Base-by-base conservation (phyloP, 2,329 filamentous ascomycete genomes). In the Colletotrichum chlorophyti region DNA sequence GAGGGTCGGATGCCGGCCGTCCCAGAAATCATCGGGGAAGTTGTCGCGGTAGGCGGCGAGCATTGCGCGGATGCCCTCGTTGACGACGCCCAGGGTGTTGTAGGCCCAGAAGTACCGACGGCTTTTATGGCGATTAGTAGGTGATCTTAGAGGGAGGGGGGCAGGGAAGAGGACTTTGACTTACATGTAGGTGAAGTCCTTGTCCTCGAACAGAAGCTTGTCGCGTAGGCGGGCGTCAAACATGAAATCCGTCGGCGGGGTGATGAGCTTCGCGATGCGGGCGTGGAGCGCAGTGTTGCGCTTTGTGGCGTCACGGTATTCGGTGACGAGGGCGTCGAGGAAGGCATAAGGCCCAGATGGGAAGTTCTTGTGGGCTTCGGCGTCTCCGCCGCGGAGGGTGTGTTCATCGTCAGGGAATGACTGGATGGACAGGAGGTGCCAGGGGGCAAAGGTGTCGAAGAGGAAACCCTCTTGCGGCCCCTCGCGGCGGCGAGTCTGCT, bases 261-360 rank as follows among this genome's bases (percentile, higher is more conserved):
- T 86, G 34, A 87, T 82, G 48, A 88, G 76, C 58, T 81, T 80
- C 5, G 80, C 82, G 42, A 88, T 85, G 24, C 75, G 73, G 55
- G 81, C 78, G 62, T 85, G 83, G 2, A 88, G 80, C 15, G 81
- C 77, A 35, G 80, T 76, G 60, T 86, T 85, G 26, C 85, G 73
- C 65, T 84, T 84, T 40, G 81, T 76, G 0, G 85, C 85, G 65
- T 88, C 85, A 53, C 80, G 76, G 62, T 85, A 88, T 65, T 89
- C 86, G 1, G 80, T 76, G 2, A 84, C 75, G 2, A 89, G 70
- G 0, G 83, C 79, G 58, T 84, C 77, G 0, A 88, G 69, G 53
- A 89, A 88, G 0, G 85, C 85, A 63, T 86, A 82, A 0, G 84
- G 83, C 0, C 86, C 86, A 49, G 85, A 87, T 46, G 83, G 76